Conservation (phyloP, 805 yeast species). For the Yarrowia sp. region DNA sequence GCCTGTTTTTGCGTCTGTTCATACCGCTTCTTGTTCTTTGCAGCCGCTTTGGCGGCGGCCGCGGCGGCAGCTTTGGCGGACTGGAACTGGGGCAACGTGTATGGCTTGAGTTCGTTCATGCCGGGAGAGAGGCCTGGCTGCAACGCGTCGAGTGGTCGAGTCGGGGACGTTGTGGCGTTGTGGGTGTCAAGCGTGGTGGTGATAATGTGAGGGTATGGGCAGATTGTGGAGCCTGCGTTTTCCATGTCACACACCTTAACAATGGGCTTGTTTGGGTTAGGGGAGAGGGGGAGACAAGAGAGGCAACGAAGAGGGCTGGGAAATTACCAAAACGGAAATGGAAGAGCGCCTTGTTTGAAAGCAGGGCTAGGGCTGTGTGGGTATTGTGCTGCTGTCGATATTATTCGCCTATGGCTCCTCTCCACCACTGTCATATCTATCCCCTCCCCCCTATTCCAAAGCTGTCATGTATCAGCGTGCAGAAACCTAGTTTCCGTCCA, state of each 20-base stretch:
- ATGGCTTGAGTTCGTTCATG: conserved; percentile 38
- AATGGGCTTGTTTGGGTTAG: conserved; percentile 32
- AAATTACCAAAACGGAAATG: too few species aligned
- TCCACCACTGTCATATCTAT: background rate
- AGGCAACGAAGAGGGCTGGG: too few species aligned
- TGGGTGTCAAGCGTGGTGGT: conserved; percentile 19
- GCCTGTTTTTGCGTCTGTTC: conserved; percentile 36
- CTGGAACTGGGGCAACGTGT: conserved; percentile 39
- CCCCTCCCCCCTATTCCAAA: background rate
- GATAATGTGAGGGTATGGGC: conserved; percentile 36
- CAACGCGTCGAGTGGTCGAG: background rate
- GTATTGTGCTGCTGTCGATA: too few species aligned
- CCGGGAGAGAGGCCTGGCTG: conserved; percentile 10
- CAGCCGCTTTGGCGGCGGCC: conserved; percentile 32
- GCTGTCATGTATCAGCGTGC: background rate
- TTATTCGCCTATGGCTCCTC: too few species aligned
- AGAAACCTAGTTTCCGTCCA: background rate
- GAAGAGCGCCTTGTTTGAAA: too few species aligned
- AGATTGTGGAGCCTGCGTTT: conserved; percentile 33
- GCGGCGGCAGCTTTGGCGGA: conserved; percentile 37
- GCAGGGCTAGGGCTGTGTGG: too few species aligned
- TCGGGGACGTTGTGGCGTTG: conserved; percentile 10
- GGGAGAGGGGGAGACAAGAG: conserved; percentile 1
- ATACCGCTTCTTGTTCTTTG: conserved; percentile 30
- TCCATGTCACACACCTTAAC: conserved; percentile 4